Conservation (phyloP, 148 eudicot species). For the Drosera capensis region DNA sequence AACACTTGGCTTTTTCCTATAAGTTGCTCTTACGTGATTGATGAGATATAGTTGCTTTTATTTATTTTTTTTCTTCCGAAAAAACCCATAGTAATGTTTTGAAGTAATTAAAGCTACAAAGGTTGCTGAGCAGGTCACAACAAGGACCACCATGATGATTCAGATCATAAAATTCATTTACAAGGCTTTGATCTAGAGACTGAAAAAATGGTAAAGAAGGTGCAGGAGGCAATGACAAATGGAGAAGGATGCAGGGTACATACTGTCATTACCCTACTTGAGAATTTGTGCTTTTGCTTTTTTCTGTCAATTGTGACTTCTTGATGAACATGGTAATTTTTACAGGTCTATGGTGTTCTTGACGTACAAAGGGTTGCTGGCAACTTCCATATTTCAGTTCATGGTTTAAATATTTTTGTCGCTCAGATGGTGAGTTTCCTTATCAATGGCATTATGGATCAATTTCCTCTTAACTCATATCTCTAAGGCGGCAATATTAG, state of each 20-base stretch:
- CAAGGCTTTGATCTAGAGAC: slow-evolving; percentile 78
- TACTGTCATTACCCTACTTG: slow-evolving; percentile 7
- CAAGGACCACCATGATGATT: slow-evolving; percentile 40
- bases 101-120: slow-evolving; percentile 7
- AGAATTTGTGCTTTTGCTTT: background rate
- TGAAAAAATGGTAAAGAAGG: slow-evolving; percentile 65
- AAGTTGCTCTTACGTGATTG: too few relatives aligned
- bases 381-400: slow-evolving; percentile 95
- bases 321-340: slow-evolving; percentile 3
- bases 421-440: slow-evolving; percentile 79
- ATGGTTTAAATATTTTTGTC: slow-evolving; percentile 88
- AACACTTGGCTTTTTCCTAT: too few relatives aligned
- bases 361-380: slow-evolving; percentile 99
- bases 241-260: slow-evolving; percentile 95
- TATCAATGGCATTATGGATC: background rate
- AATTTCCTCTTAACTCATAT: too few relatives aligned
- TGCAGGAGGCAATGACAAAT: slow-evolving; percentile 62
- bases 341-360: slow-evolving; percentile 81
- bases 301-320: slow-evolving; percentile 1
- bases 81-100: too few relatives aligned
- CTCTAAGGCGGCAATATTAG: too few relatives aligned
- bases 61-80: too few relatives aligned
- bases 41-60: too few relatives aligned
- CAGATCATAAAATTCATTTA: slow-evolving; percentile 38
- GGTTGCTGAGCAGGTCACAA: slow-evolving; percentile 36